These are phyloP conservation scores for Lachnellula willkommii DNA, from an alignment of 2,329 filamentous ascomycete genomes.

Conservation along the genomic window DNA sequence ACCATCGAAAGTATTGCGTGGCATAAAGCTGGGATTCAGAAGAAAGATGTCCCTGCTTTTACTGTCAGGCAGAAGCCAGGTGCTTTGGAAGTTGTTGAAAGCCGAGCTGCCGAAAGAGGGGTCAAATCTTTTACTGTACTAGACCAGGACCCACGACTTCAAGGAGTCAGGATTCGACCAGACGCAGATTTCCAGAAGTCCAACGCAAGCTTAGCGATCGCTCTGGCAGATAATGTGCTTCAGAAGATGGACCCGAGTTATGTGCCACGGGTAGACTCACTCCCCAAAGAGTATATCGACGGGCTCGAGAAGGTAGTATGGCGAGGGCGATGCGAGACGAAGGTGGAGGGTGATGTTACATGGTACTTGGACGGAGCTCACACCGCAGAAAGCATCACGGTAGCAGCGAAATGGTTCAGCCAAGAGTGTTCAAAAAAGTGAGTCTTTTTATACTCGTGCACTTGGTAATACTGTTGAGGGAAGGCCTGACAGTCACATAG, in stretches of 20 bases:
- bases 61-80: slow-evolving; percentile 49
- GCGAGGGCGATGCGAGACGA: slow-evolving; percentile 71
- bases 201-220: slow-evolving; percentile 50
- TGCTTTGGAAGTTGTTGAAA: slow-evolving; percentile 43
- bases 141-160: slow-evolving; percentile 42
- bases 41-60: slow-evolving; percentile 52
- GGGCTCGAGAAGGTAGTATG: slow-evolving; percentile 73
- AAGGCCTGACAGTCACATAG: slow-evolving; percentile 18
- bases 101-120: slow-evolving; percentile 48
- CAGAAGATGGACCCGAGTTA: slow-evolving; percentile 36
- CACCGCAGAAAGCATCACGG: slow-evolving; percentile 80
- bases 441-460: slow-evolving; percentile 15
- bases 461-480: neutral
- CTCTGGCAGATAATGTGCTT: slow-evolving; percentile 47
- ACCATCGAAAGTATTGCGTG: slow-evolving; percentile 64
- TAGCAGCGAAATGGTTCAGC: slow-evolving; percentile 79
- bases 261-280: slow-evolving; percentile 22
- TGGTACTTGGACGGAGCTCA: slow-evolving; percentile 96
- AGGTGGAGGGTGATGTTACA: slow-evolving; percentile 51
- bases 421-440: slow-evolving; percentile 36
- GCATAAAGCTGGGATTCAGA: slow-evolving; percentile 71
- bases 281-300: slow-evolving; percentile 61
- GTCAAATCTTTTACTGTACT: slow-evolving; percentile 43
- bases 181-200: slow-evolving; percentile 53
- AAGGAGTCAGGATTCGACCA: slow-evolving; percentile 42